phyloP scores from a whole-genome alignment of 2,329 filamentous ascomycete species.

The Colletotrichum sp. region DNA sequence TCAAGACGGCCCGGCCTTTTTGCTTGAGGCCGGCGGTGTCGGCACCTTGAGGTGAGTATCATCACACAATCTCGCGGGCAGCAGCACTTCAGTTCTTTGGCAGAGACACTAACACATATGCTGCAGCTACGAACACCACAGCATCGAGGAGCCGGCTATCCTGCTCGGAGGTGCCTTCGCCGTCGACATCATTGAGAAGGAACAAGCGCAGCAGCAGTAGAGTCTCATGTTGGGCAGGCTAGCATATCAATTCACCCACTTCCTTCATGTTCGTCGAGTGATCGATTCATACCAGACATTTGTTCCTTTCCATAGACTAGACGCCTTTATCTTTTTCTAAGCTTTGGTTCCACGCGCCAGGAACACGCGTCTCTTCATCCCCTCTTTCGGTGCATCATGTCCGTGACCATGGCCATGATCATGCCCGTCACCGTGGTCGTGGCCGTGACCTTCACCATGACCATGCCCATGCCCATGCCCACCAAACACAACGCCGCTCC shows the following conservation, averaged over 20 bases:
- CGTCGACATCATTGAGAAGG: constrained; percentile 41
- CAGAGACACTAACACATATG: background rate
- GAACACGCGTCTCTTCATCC: constrained; percentile 46
- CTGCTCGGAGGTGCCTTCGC: constrained; percentile 76
- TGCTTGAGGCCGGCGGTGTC: constrained; percentile 89
- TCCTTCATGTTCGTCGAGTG: background rate
- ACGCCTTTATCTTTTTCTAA: background rate
- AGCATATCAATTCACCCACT: background rate
- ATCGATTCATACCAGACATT: background rate
- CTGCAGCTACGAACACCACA: constrained; percentile 78
- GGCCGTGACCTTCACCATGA: constrained; percentile 4
- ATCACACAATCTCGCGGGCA: background rate
- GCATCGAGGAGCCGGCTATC: constrained; percentile 79
- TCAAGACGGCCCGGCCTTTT: constrained; percentile 75
- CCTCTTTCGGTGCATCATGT: constrained; percentile 33
- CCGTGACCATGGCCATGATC: constrained; percentile 23
- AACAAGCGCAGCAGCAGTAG: constrained; percentile 26
- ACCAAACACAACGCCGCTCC: constrained; percentile 52
- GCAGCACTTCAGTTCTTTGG: background rate
- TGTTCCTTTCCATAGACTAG: background rate
- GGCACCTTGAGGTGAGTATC: constrained; percentile 72
- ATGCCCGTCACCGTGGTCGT: constrained; percentile 30
- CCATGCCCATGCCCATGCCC: constrained; percentile 8
- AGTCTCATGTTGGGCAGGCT: background rate
- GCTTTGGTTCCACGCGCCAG: constrained; percentile 27